Evolutionary conservation across 2,329 filamentous ascomycete species (phyloP), one percentile per base, ranked within the genome.

Genomic region (Chlorencoelia australis): DNA sequence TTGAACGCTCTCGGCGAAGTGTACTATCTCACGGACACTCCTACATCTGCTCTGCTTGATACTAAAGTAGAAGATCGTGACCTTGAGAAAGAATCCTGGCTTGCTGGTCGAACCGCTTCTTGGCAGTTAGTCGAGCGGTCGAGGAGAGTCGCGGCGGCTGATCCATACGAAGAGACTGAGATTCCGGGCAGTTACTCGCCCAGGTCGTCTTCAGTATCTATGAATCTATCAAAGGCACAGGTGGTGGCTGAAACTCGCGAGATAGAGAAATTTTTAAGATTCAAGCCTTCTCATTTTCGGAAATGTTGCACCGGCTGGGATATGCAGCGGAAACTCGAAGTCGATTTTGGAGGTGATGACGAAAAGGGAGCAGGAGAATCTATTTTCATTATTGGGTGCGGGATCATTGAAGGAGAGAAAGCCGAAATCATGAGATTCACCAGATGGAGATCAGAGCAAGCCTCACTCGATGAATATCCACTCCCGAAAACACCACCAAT

Each of bases 1-100:
- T 62, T 98, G 35, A 98, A 98, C 56, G 89, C 91, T 0, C 66
- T 98, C 7, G 91, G 91, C 1, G 91, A 98, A 57, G 66, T 94
- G 0, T 96, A 81, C 58, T 94, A 89, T 49, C 66, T 96, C 2
- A 81, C 73, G 2, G 77, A 84, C 32, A 68, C 79, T 5, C 86
- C 85, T 0, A 67, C 59, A 17, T 67, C 68, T 22, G 64, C 70
- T 14, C 65, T 71, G 6, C 49, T 65, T 4, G 63, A 66, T 22
- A 57, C 61, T 3, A 58, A 52, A 13, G 34, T 59, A n/a, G 52
- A 55, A 49, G 49, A 69, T 52, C 66, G 79, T 22, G 69, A 81
- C 38, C 54, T 69, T 11, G 73, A 80, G 41, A 75, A 71, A 43
- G 64, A 77, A 43, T 83, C 86, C 10, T 95, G 89, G 89, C 68